A percentile compares a stretch with the other conserved stretches of the same genome.
Evolutionary conservation across 345 rosid genomes (phyloP).

Genomic region (Brassica rapa): DNA sequence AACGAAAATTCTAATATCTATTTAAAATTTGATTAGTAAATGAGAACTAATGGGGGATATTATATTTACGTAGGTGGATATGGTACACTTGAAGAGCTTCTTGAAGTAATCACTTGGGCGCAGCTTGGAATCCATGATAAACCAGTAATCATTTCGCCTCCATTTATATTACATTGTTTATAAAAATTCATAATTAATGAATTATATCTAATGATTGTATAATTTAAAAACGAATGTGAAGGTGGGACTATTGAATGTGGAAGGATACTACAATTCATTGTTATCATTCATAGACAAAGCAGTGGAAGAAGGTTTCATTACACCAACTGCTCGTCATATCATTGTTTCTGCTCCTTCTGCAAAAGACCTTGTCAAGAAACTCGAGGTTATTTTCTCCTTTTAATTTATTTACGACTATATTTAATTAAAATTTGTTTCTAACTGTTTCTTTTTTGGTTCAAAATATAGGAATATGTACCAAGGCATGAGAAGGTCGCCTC

Average conservation of each 20-base stretch:
- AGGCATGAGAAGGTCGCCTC: slow-evolving; percentile 73
- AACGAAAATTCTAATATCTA: no score
- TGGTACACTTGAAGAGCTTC: slow-evolving; percentile 83
- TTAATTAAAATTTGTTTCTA: background rate
- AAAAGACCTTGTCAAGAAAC: slow-evolving; percentile 60
- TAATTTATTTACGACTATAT: background rate
- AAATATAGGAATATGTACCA: slow-evolving; percentile 67
- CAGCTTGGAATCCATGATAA: slow-evolving; percentile 86
- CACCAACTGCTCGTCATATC: slow-evolving; percentile 75
- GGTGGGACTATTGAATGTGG: slow-evolving; percentile 84
- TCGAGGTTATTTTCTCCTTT: slow-evolving; percentile 52
- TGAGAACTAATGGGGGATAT: background rate
- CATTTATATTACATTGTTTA: slow-evolving; percentile 10
- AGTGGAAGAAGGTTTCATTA: slow-evolving; percentile 78
- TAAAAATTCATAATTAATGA: background rate
- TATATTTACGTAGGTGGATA: slow-evolving; percentile 57
- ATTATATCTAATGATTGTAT: background rate
- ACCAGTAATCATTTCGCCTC: slow-evolving; percentile 55
- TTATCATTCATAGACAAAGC: slow-evolving; percentile 73
- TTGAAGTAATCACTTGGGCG: slow-evolving; percentile 86
- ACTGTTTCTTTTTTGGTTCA: background rate
- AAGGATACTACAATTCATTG: slow-evolving; percentile 75
- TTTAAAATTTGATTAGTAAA: background rate
- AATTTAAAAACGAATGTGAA: slow-evolving; percentile 33
- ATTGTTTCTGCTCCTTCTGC: slow-evolving; percentile 70